Percentiles rank a stretch among this genome's conserved stretches.
phyloP scores from a whole-genome alignment of 2,329 filamentous ascomycete genomes.

The Cordyceps tenuipes region DNA sequence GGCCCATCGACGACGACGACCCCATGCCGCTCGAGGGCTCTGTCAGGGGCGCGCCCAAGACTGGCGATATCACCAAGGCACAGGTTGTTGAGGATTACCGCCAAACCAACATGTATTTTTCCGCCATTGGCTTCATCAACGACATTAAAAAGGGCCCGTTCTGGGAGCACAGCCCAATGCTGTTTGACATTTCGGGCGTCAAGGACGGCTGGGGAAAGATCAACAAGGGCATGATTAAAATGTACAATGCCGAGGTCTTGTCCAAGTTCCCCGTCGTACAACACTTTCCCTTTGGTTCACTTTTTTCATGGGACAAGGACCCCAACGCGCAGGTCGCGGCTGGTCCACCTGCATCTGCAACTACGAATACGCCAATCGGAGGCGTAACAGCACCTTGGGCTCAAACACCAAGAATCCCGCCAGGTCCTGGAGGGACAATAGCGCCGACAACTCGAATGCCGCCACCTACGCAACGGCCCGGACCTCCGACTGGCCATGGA shows the following conservation, averaged over 20 bases:
- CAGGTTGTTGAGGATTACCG: conserved; percentile 58
- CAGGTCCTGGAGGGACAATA: neutral
- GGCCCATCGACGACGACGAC: conserved; percentile 56
- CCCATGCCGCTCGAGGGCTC: conserved; percentile 74
- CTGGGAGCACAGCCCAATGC: conserved; percentile 91
- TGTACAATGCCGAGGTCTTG: conserved; percentile 95
- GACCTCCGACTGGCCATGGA: too few species aligned
- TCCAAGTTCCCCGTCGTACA: conserved; percentile 98
- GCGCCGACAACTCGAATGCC: neutral
- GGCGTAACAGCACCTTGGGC: conserved; percentile 25
- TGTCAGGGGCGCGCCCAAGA: conserved; percentile 59
- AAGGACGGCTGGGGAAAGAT: conserved; percentile 96
- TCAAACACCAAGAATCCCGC: conserved; percentile 30
- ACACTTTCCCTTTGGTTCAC: conserved; percentile 76
- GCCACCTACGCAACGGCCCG: neutral
- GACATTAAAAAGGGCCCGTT: conserved; percentile 95
- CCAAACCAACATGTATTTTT: conserved; percentile 78
- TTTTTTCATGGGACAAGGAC: conserved; percentile 70
- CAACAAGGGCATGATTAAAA: conserved; percentile 99
- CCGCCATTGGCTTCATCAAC: conserved; percentile 92
- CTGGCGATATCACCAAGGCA: conserved; percentile 58
- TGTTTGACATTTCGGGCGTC: conserved; percentile 91
- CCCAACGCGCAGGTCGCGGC: conserved; percentile 44
- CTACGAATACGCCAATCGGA: conserved; percentile 26
- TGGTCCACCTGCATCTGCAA: conserved; percentile 31